Evolutionary conservation across 2,329 filamentous ascomycete species (phyloP).

Genomic region (Leptographium wingfieldii): DNA sequence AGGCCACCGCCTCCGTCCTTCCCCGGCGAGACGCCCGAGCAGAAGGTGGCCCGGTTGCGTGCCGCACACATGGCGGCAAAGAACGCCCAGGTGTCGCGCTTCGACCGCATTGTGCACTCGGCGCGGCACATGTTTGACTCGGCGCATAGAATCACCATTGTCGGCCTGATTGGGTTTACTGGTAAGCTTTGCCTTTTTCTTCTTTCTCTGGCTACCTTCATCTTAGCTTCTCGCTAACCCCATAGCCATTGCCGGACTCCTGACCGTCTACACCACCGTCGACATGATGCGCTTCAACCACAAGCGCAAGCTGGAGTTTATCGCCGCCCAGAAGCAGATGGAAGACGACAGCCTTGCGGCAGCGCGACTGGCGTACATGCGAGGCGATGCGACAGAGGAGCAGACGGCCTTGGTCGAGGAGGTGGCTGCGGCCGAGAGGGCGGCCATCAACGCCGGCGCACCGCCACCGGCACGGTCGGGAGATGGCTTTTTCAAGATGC

Average conservation of each 20-base stretch:
- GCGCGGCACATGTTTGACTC: slow-evolving; percentile 40
- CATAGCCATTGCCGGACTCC: slow-evolving; percentile 40
- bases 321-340: slow-evolving; percentile 40
- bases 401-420: slow-evolving; percentile 46
- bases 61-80: slow-evolving; percentile 56
- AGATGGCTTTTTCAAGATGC: slow-evolving; percentile 27
- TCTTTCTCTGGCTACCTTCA: neutral
- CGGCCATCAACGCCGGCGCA: slow-evolving; percentile 15
- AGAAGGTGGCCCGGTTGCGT: slow-evolving; percentile 56
- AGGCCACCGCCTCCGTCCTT: slow-evolving; percentile 5
- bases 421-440: slow-evolving; percentile 28
- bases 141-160: slow-evolving; percentile 42
- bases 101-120: slow-evolving; percentile 36
- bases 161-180: slow-evolving; percentile 42
- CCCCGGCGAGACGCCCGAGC: slow-evolving; percentile 48
- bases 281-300: slow-evolving; percentile 51
- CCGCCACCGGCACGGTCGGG: neutral
- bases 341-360: slow-evolving; percentile 41
- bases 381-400: slow-evolving; percentile 41
- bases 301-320: slow-evolving; percentile 45
- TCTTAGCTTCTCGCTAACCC: neutral
- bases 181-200: slow-evolving; percentile 25
- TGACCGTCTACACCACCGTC: slow-evolving; percentile 45
- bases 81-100: slow-evolving; percentile 39
- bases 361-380: slow-evolving; percentile 48